Evolutionary conservation across 306 rosid species (phyloP).

Genomic region (Fragaria iinumae): DNA sequence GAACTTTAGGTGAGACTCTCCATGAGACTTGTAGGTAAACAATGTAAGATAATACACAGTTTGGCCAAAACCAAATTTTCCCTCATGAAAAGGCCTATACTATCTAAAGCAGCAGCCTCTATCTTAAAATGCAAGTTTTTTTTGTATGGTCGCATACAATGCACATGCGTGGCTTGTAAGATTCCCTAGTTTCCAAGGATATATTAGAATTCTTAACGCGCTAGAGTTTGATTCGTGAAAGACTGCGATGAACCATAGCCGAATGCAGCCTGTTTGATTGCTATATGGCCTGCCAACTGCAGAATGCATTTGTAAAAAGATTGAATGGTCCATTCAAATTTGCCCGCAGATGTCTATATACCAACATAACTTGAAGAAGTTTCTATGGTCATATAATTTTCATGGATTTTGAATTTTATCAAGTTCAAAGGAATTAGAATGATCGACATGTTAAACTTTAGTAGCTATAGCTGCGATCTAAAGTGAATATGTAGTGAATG

Average conservation of each 20-base stretch:
- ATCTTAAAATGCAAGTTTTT: background rate
- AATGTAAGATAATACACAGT: background rate
- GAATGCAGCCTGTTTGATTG: background rate
- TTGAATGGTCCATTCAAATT: background rate
- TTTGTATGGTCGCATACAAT: background rate
- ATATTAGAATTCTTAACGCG: background rate
- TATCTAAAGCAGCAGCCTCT: constrained; percentile 7
- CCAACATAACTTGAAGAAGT: background rate
- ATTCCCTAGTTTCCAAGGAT: background rate
- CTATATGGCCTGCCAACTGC: background rate
- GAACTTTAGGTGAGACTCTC: constrained; percentile 18
- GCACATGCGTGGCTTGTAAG: background rate
- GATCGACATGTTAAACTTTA: background rate
- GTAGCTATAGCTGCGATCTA: background rate
- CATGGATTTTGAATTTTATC: background rate
- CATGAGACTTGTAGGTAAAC: constrained; percentile 22
- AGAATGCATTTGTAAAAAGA: background rate
- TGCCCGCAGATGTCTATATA: background rate
- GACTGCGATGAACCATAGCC: background rate
- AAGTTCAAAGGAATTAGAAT: background rate
- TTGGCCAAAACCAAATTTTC: background rate
- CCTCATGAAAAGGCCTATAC: constrained; percentile 2
- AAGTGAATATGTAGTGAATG: background rate
- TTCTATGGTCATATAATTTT: constrained; percentile 1
- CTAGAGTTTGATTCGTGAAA: constrained; percentile 11